A percentile compares a stretch with the other conserved stretches of the same genome.
Conservation (phyloP, 2,329 filamentous ascomycete genomes). For the Cephalotrichum gorgonifer region DNA sequence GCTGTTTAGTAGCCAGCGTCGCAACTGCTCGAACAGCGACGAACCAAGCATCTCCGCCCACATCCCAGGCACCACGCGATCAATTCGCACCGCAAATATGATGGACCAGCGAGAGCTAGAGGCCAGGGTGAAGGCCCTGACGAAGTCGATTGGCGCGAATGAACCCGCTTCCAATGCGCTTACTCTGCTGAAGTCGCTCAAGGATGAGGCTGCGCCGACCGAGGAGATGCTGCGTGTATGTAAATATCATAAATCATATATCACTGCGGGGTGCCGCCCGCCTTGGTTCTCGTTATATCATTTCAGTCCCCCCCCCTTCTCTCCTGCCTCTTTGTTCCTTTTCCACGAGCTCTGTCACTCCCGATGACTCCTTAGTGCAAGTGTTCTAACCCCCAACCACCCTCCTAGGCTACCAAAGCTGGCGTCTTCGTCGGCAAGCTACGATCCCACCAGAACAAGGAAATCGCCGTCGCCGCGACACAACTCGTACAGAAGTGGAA, state of each 20-base stretch:
- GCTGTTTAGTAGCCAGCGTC: background rate
- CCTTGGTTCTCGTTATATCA: background rate
- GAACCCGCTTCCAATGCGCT: conserved; percentile 66
- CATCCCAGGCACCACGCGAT: too few species aligned
- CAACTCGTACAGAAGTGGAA: conserved; percentile 87
- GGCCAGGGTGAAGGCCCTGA: conserved; percentile 65
- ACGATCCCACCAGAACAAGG: conserved; percentile 66
- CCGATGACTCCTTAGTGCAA: too few species aligned
- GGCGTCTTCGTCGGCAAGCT: conserved; percentile 82
- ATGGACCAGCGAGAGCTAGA: conserved; percentile 81
- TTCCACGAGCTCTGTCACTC: background rate
- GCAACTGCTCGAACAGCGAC: too few species aligned
- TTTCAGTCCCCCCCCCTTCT: background rate
- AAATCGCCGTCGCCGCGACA: conserved; percentile 65
- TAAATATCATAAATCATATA: too few species aligned
- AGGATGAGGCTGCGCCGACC: conserved; percentile 70
- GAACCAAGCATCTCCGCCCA: too few species aligned
- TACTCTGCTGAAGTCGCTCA: conserved; percentile 64
- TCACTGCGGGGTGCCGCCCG: background rate
- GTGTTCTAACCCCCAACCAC: conserved; percentile 6
- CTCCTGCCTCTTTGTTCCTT: background rate
- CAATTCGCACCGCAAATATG: too few species aligned
- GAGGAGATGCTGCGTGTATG: conserved; percentile 79
- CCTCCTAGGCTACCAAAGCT: conserved; percentile 68
- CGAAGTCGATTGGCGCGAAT: conserved; percentile 65